Evolutionary conservation across 164 flowering plant species (phyloP).

Genomic region (Vitis rupestris): DNA sequence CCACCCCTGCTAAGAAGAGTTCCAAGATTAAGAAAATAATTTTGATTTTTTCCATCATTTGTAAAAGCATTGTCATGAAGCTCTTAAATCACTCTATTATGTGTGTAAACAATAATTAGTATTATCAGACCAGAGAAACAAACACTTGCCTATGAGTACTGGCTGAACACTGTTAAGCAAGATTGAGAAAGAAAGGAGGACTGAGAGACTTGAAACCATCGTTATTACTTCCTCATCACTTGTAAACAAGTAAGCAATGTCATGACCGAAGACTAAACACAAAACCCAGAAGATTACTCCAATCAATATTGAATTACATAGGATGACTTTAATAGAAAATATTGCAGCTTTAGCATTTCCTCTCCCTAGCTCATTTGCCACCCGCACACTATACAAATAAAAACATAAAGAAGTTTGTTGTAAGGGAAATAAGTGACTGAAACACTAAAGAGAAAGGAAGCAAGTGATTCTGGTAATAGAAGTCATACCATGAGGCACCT

Average conservation of each 20-base stretch:
- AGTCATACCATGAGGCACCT: constrained; percentile 36
- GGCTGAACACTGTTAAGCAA: constrained; percentile 54
- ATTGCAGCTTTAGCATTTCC: constrained; percentile 34
- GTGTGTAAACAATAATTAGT: neutral
- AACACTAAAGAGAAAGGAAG: no score
- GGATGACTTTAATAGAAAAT: constrained; percentile 25
- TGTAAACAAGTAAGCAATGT: constrained; percentile 41
- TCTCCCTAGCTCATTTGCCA: no score
- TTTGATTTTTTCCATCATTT: no score
- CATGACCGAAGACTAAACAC: constrained; percentile 20
- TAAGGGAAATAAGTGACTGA: no score
- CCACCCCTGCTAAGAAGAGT: constrained; percentile 2
- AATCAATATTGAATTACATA: constrained; percentile 10
- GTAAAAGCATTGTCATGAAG: neutral
- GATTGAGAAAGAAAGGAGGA: constrained; percentile 39
- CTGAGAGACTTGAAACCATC: constrained; percentile 34
- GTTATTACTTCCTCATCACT: constrained; percentile 19
- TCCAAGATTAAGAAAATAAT: neutral
- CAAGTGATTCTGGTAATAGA: no score
- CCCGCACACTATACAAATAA: no score
- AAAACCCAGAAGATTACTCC: constrained; percentile 28
- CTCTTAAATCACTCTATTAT: neutral
- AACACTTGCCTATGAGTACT: constrained; percentile 35
- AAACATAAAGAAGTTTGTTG: no score
- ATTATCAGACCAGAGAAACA: neutral